Percentiles rank a stretch among this genome's conserved stretches.
Evolutionary conservation across 139 green algal species (phyloP).

Genomic region (Nannochloris sp.): DNA sequence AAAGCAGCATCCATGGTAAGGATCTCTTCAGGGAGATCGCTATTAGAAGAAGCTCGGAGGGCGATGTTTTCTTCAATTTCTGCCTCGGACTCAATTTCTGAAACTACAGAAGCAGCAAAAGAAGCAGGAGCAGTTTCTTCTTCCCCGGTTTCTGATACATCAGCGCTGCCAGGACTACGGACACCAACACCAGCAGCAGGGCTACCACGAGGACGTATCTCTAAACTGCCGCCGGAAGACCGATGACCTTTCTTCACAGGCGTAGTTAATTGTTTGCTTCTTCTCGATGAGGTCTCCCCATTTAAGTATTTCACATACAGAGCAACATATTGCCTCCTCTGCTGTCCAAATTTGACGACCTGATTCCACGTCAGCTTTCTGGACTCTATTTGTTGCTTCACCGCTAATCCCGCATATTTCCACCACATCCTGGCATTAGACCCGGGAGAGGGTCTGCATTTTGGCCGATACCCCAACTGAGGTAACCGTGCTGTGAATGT

Average conservation of each 20-base stretch:
- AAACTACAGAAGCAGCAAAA: background rate
- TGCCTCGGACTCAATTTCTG: background rate
- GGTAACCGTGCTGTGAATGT: constrained; percentile 41
- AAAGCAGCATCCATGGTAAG: constrained; percentile 61
- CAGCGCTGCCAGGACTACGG: no score
- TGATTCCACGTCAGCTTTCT: constrained; percentile 38
- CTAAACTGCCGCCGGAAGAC: background rate
- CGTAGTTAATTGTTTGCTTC: background rate
- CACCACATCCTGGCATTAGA: constrained; percentile 60
- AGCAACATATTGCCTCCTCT: constrained; percentile 63
- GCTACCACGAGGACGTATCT: no score
- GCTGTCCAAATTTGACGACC: constrained; percentile 18
- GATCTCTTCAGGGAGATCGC: constrained; percentile 15
- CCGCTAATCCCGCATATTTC: constrained; percentile 58
- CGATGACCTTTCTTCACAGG: background rate
- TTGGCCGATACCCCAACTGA: constrained; percentile 50
- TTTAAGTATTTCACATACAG: constrained; percentile 49
- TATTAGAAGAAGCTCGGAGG: background rate
- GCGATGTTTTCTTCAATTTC: constrained; percentile 5
- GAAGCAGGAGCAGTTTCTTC: background rate
- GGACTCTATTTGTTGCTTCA: constrained; percentile 22
- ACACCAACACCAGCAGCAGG: no score
- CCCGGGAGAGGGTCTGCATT: constrained; percentile 24
- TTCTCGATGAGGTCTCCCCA: background rate
- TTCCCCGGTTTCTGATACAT: no score